These are phyloP conservation scores for Suaeda aralocaspica DNA, from an alignment of 148 eudicot genomes.

Conservation along the genomic window DNA sequence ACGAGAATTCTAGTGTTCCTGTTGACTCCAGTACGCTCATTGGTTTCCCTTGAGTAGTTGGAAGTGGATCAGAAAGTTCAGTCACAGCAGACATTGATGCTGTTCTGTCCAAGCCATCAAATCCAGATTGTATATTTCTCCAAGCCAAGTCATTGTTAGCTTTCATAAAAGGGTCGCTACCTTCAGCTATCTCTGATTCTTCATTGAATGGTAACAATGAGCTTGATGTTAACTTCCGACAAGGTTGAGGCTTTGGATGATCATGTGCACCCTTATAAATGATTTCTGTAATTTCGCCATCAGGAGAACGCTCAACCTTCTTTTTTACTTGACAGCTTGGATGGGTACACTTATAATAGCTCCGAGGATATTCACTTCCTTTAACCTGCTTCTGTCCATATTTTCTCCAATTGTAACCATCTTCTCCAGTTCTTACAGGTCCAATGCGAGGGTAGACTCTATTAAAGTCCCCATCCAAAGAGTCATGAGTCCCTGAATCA, in stretches of 20 bases:
- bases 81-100: constrained; percentile 37
- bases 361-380: constrained; percentile 78
- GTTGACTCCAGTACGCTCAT: constrained; percentile 33
- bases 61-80: constrained; percentile 42
- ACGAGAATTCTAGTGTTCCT: constrained; percentile 44
- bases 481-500: constrained; percentile 17
- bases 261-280: constrained; percentile 62
- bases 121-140: constrained; percentile 27
- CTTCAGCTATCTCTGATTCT: constrained; percentile 26
- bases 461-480: constrained; percentile 30
- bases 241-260: constrained; percentile 59
- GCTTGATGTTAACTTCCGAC: constrained; percentile 32
- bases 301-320: constrained; percentile 62
- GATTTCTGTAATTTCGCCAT: constrained; percentile 73
- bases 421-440: constrained; percentile 45
- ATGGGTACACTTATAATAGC: constrained; percentile 77
- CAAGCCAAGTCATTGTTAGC: constrained; percentile 30
- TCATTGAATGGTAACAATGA: constrained; percentile 27
- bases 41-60: constrained; percentile 32
- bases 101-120: constrained; percentile 41
- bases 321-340: constrained; percentile 60
- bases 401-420: constrained; percentile 84
- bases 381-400: constrained; percentile 88
- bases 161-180: constrained; percentile 23
- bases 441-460: constrained; percentile 25